Evolutionary conservation across 2,329 filamentous ascomycete species (phyloP).

Genomic region (Periconia macrospinosa): DNA sequence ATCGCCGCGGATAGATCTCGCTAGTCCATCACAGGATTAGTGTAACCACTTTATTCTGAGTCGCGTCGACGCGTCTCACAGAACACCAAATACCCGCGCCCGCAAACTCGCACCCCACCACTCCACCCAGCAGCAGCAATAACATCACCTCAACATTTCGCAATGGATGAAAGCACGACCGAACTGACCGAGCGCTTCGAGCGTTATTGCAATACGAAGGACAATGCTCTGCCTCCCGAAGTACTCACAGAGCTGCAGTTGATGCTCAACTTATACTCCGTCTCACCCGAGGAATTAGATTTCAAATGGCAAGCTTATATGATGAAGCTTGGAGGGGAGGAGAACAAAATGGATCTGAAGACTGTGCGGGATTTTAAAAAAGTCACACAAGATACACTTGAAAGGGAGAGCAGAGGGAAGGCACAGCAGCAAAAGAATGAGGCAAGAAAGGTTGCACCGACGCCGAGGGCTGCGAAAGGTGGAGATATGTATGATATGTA

Average conservation of each 20-base stretch:
- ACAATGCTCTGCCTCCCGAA: conserved; percentile 68
- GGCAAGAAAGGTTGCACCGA: conserved; percentile 64
- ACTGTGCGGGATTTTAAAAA: conserved; percentile 80
- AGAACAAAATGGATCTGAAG: conserved; percentile 70
- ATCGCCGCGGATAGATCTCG: not conserved
- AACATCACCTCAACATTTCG: conserved; percentile 2
- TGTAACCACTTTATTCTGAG: conserved; percentile 19
- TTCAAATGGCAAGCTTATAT: conserved; percentile 99
- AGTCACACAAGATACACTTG: conserved; percentile 80
- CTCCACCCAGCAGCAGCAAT: conserved; percentile 1
- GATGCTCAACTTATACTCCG: conserved; percentile 79
- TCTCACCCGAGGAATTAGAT: conserved; percentile 83
- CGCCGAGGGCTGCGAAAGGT: conserved; percentile 57
- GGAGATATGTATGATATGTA: conserved; percentile 82
- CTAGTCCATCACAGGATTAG: conserved; percentile 10
- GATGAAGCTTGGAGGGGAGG: conserved; percentile 87
- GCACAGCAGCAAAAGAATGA: conserved; percentile 62
- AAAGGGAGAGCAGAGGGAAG: conserved; percentile 72
- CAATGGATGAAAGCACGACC: conserved; percentile 54
- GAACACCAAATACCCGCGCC: conserved; percentile 4
- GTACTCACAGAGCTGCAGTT: conserved; percentile 80
- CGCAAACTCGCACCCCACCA: conserved; percentile 1
- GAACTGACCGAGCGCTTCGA: conserved; percentile 65
- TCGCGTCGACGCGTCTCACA: conserved; percentile 15
- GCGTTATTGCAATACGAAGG: conserved; percentile 58